Conservation (phyloP, 495 filamentous ascomycete genomes). For the Clohesyomyces aquaticus region DNA sequence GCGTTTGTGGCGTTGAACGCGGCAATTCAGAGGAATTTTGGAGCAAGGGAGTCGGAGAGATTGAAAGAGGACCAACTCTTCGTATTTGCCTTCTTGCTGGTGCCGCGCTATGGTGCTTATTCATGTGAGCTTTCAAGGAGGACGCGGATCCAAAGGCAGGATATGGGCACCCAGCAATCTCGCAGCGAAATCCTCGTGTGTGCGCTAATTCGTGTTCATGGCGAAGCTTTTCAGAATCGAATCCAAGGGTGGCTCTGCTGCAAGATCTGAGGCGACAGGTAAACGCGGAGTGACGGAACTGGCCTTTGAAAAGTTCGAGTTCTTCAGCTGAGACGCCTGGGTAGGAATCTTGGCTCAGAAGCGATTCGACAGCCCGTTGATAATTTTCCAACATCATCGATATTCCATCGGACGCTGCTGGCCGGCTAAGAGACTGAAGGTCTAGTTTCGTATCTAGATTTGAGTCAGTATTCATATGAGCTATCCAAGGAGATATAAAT, state of each 20-base stretch:
- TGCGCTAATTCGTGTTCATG: slow-evolving; percentile 11
- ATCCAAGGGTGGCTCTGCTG: neutral
- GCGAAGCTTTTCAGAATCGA: slow-evolving; percentile 1
- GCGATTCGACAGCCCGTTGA: slow-evolving; percentile 4
- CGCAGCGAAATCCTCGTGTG: slow-evolving; percentile 8
- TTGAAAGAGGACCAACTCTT: no score
- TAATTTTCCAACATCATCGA: neutral
- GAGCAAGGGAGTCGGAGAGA: no score
- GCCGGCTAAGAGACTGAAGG: neutral
- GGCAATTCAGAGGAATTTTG: no score
- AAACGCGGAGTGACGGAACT: slow-evolving; percentile 6
- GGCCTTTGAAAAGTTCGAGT: slow-evolving; percentile 6
- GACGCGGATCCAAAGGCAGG: neutral
- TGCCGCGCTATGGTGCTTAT: neutral
- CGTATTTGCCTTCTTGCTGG: slow-evolving; percentile 5
- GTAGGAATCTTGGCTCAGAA: slow-evolving; percentile 7
- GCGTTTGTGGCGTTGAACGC: no score
- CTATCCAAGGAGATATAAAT: no score
- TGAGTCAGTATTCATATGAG: neutral
- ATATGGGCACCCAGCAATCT: slow-evolving; percentile 3
- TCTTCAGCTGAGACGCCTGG: slow-evolving; percentile 5
- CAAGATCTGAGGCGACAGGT: slow-evolving; percentile 10
- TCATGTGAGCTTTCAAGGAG: neutral
- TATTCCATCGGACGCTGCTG: neutral
- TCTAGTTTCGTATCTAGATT: neutral